Conservation (phyloP, 1,284 basidiomycete genomes). For the Apiotrichum veenhuisii region DNA sequence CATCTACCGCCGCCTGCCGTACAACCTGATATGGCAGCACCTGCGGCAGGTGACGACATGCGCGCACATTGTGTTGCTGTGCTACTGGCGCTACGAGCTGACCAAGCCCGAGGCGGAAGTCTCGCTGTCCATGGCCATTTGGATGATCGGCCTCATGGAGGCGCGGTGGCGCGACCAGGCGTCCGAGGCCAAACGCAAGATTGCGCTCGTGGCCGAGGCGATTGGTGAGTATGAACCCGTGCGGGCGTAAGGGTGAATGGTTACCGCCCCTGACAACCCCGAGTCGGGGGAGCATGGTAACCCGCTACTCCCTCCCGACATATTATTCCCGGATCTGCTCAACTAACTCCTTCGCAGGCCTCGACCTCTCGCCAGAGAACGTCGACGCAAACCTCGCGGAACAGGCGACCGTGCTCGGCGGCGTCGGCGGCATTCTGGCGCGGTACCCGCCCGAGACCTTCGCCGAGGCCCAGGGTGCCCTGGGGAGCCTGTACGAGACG, state of each 20-base stretch:
- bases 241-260: too few relatives aligned
- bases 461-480: conserved; percentile 2
- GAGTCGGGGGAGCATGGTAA: too few relatives aligned
- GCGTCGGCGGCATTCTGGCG: neutral
- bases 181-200: conserved; percentile 9
- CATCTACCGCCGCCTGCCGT: conserved; percentile 11
- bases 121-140: conserved; percentile 11
- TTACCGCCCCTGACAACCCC: too few relatives aligned
- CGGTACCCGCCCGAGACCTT: neutral
- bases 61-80: conserved; percentile 22
- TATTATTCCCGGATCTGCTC: too few relatives aligned
- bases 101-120: conserved; percentile 20
- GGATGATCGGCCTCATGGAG: conserved; percentile 19
- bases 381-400: neutral
- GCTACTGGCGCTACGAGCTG: conserved; percentile 21
- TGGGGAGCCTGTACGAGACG: conserved; percentile 14
- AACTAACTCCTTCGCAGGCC: conserved; percentile 1
- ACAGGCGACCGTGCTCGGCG: neutral
- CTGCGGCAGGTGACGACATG: conserved; percentile 19
- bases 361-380: neutral
- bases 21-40: conserved; percentile 22
- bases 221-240: conserved; percentile 10
- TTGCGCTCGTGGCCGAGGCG: conserved; percentile 7
- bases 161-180: conserved; percentile 15
- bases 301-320: too few relatives aligned